phyloP scores from a whole-genome alignment of 805 yeast genomes.

The Cyberlindnera euphorbiiphila region DNA sequence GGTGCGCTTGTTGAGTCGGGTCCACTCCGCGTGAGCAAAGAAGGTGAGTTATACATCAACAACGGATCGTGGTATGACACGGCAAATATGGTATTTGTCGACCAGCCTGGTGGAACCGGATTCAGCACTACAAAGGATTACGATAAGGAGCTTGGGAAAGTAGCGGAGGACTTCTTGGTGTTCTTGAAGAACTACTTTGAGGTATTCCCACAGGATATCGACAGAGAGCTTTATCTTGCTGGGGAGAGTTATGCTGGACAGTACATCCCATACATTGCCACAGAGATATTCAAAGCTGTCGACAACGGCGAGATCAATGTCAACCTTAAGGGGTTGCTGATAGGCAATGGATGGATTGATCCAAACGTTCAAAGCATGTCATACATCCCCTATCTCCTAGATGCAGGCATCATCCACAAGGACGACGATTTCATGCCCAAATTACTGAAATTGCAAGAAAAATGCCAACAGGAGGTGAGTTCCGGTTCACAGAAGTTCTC shows the following conservation, averaged over 20 bases:
- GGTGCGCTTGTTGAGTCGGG: constrained; percentile 94
- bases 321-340: constrained; percentile 61
- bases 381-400: constrained; percentile 65
- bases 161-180: constrained; percentile 56
- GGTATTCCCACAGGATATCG: constrained; percentile 67
- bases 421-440: constrained; percentile 36
- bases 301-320: constrained; percentile 22
- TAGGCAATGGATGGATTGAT: constrained; percentile 95
- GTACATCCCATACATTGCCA: constrained; percentile 85
- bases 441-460: constrained; percentile 48
- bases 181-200: constrained; percentile 66
- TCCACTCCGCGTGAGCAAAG: constrained; percentile 60
- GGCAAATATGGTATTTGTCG: constrained; percentile 79
- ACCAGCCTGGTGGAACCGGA: constrained; percentile 95
- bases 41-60: constrained; percentile 49
- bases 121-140: constrained; percentile 62
- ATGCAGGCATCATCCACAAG: constrained; percentile 49
- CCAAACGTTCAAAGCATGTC: constrained; percentile 83
- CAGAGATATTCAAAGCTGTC: constrained; percentile 51
- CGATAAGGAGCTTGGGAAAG: constrained; percentile 50
- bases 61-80: constrained; percentile 80
- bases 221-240: constrained; percentile 68
- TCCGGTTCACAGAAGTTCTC: constrained; percentile 29
- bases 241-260: constrained; percentile 99
- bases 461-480: constrained; percentile 56